Base-by-base conservation (phyloP, 2,329 filamentous ascomycete species). In the Talaromyces sp. region DNA sequence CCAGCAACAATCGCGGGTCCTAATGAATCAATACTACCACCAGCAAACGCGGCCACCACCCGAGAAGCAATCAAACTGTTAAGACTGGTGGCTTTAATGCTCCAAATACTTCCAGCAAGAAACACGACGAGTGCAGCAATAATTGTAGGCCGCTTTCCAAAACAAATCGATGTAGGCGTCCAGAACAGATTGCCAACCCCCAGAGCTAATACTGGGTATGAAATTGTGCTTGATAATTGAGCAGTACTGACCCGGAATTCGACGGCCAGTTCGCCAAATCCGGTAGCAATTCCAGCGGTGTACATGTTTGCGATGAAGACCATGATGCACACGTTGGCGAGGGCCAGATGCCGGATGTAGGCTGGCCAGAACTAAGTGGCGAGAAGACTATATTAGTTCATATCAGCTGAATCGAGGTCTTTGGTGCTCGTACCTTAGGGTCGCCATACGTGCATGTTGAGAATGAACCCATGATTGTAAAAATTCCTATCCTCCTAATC, bases 61-160 rank as follows among this genome's bases (percentile, higher is more conserved):
- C 76, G 70, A 2, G 76, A 72, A 14, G 69, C 75, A 27, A 76
- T 66, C 49, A 78, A 69, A 54, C 72, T 73, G 49, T 74, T 65
- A 43, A 73, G 74, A 19, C 70, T 72, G 54, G 69, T 71, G 14
- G 75, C 74, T 24, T 74, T 74, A 22, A 70, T 66, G 14, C 69
- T 72, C 76, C 76, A 78, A 39, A 78, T 72, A 4, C 67, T 65
- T 7, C 72, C 71, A 8, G 66, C 68, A 11, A 78, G 64, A 60
- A 77, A 75, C 50, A 76, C 69, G 1, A 70, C 57, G 68, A 74
- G 72, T 13, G 75, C 73, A 22, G 4, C 75, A 7, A 79, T 58
- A 4, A 76, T 70, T 6, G 73, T 67, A 1, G 74, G 74, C 6
- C 78, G 75, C 50, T 80, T 79, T 19, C 79, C 79, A 43, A 80